Base-by-base conservation (phyloP, 768 basidiomycete genomes). In the Lactifluus subvellereus region DNA sequence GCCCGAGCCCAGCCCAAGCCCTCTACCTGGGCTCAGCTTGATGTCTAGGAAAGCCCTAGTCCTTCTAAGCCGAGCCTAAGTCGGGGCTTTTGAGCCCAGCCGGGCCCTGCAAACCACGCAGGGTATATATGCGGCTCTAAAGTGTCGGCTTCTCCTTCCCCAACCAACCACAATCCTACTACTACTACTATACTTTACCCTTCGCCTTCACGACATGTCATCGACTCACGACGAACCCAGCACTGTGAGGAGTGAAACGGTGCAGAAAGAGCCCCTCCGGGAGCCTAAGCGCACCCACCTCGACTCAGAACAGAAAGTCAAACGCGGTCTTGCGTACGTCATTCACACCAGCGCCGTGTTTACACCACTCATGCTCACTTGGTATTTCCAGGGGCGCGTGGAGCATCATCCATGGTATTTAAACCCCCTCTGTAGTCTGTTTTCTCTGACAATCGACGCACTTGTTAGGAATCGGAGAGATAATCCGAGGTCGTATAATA, bases 401-500 rank as follows among this genome's bases (percentile, higher is more conserved):
- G 58, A 54, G 50, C 27, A 1, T 59, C 5, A 2, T 64, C 40
- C 63, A 60, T 16, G 63, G 63, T 64, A 59, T 40, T 32, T 30
- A 14, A 5, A 3, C 38, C 6, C n/a, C 16, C 16, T 27, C 11
- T 6, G 18, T 30, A 0, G 16, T 20, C 9, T 16, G 13, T 20
- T 40, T 42, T 40, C 1, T 7, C 16, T 48, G 22, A 64, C 48
- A 6, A 16, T 37, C 52, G 14, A 22, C 35, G 22, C 16, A n/a
- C 22, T 30, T 49, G 3, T 33, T 51, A 64, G 63, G 63, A 27
- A 42, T 60, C 9, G 63, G 63, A 51, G 63, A 64, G 10, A 18
- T 59, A 4, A 43, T 64, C 10, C 63, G 63, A 30, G 63, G 63
- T 2, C 22, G 37, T 6, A 54, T 49, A 4, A 60, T 60, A 3